These are phyloP conservation scores for Gossypium lobatum DNA, from an alignment of 441 rosid genomes.

Conservation along the genomic window DNA sequence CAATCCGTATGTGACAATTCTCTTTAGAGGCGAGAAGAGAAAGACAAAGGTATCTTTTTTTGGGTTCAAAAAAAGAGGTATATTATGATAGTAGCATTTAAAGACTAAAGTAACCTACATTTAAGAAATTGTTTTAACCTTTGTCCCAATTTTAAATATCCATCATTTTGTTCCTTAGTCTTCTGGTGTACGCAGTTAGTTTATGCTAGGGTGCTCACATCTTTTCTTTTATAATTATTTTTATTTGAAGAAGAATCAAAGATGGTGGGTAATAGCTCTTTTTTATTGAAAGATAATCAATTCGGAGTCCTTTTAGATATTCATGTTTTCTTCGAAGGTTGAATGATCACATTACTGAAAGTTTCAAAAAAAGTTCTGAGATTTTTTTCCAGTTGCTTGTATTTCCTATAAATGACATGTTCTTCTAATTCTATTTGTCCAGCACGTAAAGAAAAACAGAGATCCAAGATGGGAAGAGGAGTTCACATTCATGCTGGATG, in stretches of 20 bases:
- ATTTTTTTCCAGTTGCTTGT: background rate
- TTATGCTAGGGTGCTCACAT: background rate
- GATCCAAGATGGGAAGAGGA: conserved; percentile 98
- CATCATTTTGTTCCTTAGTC: background rate
- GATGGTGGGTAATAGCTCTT: background rate
- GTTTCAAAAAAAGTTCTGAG: too few species aligned
- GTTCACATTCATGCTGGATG: conserved; percentile 64
- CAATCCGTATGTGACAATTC: conserved; percentile 70
- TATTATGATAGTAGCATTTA: background rate
- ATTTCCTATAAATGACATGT: background rate
- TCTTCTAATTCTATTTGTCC: conserved; percentile 15
- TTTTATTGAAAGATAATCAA: background rate
- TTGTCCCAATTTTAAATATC: background rate
- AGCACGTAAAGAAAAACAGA: conserved; percentile 80
- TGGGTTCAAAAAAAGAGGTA: too few species aligned
- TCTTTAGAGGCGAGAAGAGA: conserved; percentile 80
- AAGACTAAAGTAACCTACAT: background rate
- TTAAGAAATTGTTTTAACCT: background rate
- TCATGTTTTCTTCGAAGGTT: background rate
- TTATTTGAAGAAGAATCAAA: background rate
- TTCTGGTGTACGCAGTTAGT: background rate
- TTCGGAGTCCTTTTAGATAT: background rate
- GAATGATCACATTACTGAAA: background rate
- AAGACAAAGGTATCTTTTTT: conserved; percentile 61
- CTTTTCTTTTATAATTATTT: background rate